Percentiles rank a stretch among this genome's conserved stretches.
phyloP scores from a whole-genome alignment of 1,284 basidiomycete genomes.

The Puccinia polysora region DNA sequence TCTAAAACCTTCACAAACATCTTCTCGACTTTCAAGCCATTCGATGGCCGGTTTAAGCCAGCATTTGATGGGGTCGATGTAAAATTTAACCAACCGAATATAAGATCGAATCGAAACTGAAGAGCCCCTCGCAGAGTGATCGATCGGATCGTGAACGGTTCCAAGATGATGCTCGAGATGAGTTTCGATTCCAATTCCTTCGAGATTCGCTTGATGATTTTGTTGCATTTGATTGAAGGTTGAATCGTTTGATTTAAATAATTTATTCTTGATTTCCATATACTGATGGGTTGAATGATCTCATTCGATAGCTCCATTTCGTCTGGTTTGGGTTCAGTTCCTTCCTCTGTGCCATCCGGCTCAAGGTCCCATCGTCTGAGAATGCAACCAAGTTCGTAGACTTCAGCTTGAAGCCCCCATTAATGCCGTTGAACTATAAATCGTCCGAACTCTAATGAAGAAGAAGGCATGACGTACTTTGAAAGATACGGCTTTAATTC shows the following conservation, averaged over 20 bases:
- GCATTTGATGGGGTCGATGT: background rate
- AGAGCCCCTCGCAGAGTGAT: background rate
- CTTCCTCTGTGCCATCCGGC: background rate
- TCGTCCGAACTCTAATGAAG: too few relatives aligned
- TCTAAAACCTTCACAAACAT: background rate
- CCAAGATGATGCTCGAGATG: background rate
- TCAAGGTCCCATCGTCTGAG: conserved; percentile 32
- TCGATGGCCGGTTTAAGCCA: background rate
- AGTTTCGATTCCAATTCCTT: conserved; percentile 1
- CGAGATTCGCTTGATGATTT: background rate
- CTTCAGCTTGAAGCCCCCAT: too few relatives aligned
- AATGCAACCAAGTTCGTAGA: background rate
- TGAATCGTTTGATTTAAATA: background rate
- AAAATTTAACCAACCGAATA: background rate
- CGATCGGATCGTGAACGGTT: conserved; percentile 3
- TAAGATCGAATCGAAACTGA: conserved; percentile 1
- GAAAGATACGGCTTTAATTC: conserved; percentile 28
- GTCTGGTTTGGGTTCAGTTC: background rate
- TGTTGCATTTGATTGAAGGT: background rate
- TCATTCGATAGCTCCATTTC: conserved; percentile 4
- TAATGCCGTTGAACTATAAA: background rate
- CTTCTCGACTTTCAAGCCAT: background rate
- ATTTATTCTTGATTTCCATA: conserved; percentile 5
- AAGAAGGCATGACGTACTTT: background rate
- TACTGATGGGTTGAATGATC: background rate